Base-by-base conservation (phyloP, 352 stramenopile species). In the Globisporangium middletonii region DNA sequence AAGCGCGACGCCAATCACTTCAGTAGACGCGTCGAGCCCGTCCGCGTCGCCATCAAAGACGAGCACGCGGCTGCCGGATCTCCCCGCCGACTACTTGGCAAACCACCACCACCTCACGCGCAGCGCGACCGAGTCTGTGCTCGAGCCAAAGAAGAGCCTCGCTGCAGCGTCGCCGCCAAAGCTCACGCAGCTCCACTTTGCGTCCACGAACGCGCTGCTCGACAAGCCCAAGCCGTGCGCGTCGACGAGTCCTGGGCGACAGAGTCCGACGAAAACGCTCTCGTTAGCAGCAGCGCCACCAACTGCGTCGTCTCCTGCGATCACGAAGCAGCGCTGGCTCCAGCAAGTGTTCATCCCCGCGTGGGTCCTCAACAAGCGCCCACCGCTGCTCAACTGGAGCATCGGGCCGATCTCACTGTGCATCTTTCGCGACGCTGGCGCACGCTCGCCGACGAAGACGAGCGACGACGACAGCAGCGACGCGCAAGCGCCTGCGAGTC, bases 301-400 rank as follows among this genome's bases (percentile, higher is more conserved):
- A n/a, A 45, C 4, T 18, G 41, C 41, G 12, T 45, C 3, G 41
- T 11, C 23, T 30, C 5, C 51, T 11, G 28, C 47, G 11, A 54
- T 65, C 30, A 63, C 41, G 0, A 71, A 64, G 33, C 69, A 72
- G 19, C 35, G 53, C 26, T 76, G 62, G 67, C 50, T 75, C 28
- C 49, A 76, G 27, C 60, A 76, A 55, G 61, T 60, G 30, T 66
- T 83, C 19, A 56, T 83, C 1, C 70, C 73, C 1, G 26, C 62
- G 4, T 75, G 55, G 61, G 43, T 79, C 35, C 48, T 72, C 4
- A 53, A 57, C 6, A 66, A 62, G 3, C 44, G 38, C 2, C 19
- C 84, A 16, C 80, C 80, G 3, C 51, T 82, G 8, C 37, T 88
- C 13, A 90, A 90, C 53, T 90, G 75, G 75, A 72, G 70, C 33